These are phyloP conservation scores for Cupressus sempervirens DNA, from an alignment of 75 land plant genomes.

Conservation along the genomic window DNA sequence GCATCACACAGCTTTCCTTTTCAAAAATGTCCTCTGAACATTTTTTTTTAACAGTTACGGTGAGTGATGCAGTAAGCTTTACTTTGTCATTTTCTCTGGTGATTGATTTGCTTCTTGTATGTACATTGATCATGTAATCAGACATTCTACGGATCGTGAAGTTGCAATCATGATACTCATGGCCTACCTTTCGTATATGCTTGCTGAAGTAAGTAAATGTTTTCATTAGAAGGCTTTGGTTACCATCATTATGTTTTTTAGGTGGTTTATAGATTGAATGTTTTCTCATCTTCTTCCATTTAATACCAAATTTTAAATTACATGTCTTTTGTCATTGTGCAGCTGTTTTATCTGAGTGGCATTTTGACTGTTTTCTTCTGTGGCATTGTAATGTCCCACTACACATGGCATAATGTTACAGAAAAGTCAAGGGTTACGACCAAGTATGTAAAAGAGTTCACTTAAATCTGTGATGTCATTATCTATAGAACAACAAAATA, in stretches of 20 bases:
- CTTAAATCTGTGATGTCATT: background rate
- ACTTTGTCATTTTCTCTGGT: background rate
- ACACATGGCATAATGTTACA: constrained; percentile 94
- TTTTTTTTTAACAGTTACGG: background rate
- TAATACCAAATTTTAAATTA: background rate
- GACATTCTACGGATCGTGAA: constrained; percentile 86
- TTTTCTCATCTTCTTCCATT: background rate
- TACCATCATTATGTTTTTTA: constrained; percentile 1
- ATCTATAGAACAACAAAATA: background rate
- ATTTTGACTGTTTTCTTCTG: constrained; percentile 92
- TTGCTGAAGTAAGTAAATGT: constrained; percentile 56
- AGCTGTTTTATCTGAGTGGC: constrained; percentile 71
- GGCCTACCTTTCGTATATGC: constrained; percentile 73
- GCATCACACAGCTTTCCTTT: background rate
- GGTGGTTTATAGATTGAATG: background rate
- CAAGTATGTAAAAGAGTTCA: constrained; percentile 26
- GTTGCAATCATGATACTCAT: constrained; percentile 73
- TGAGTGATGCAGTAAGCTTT: background rate
- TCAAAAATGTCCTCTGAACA: background rate
- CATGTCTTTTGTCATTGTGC: constrained; percentile 34
- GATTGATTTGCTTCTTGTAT: background rate
- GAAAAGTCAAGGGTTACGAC: constrained; percentile 71
- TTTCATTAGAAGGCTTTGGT: background rate
- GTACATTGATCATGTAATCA: constrained; percentile 16
- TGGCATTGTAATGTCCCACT: constrained; percentile 95